A percentile compares a stretch with the other conserved stretches of the same genome.
phyloP scores from a whole-genome alignment of 192 early-diverging fungal species.

The Gigaspora rosea region DNA sequence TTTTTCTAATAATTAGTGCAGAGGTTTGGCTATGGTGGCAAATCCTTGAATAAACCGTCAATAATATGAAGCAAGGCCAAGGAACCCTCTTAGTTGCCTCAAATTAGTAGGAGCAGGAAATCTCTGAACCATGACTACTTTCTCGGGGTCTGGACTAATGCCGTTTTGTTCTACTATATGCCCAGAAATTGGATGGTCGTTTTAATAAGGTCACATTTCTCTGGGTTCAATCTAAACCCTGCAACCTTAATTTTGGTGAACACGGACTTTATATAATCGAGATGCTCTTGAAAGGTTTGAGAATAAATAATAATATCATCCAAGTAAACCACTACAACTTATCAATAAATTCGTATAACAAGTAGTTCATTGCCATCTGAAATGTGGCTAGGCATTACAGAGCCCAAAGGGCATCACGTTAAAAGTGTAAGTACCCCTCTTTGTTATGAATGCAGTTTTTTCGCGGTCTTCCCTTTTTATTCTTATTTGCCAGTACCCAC shows the following conservation, averaged over 20 bases:
- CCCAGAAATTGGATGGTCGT: neutral
- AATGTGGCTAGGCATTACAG: slow-evolving; percentile 47
- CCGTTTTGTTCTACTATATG: neutral
- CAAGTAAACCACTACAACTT: slow-evolving; percentile 41
- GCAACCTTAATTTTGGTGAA: neutral
- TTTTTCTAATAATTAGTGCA: slow-evolving; percentile 4
- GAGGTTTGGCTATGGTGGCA: neutral
- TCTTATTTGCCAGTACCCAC: slow-evolving; percentile 34
- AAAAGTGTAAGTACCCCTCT: slow-evolving; percentile 40
- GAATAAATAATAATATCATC: slow-evolving; percentile 49
- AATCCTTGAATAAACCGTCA: neutral
- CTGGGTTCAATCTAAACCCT: neutral
- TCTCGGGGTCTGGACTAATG: neutral
- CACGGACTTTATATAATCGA: slow-evolving; percentile 25
- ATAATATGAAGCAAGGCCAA: neutral
- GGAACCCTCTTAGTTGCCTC: neutral
- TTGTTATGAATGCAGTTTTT: slow-evolving; percentile 39
- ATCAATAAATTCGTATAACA: slow-evolving; percentile 36
- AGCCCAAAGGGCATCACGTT: slow-evolving; percentile 44
- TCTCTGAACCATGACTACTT: neutral
- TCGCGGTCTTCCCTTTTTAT: slow-evolving; percentile 27
- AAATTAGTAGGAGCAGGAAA: neutral
- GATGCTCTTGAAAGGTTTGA: slow-evolving; percentile 38
- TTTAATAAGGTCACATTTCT: neutral
- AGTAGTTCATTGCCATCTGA: slow-evolving; percentile 39